A percentile compares a stretch with the other conserved stretches of the same genome.
These are phyloP conservation scores for Imleria badia DNA, from an alignment of 768 basidiomycete species.

Conservation along the genomic window DNA sequence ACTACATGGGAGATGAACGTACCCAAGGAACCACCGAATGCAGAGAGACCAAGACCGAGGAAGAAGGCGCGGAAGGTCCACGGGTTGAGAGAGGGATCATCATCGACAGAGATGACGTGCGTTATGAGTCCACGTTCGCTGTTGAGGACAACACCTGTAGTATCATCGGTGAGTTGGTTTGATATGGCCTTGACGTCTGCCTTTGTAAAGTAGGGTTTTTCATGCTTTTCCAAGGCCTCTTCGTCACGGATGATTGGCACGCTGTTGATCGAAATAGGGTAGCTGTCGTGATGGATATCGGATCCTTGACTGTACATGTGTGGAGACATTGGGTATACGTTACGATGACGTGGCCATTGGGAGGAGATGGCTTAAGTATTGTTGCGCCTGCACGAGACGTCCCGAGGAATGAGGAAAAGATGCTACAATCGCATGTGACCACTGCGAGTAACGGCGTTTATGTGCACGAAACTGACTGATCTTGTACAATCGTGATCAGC, in stretches of 20 bases:
- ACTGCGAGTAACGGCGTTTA: neutral
- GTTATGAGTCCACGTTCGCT: constrained; percentile 48
- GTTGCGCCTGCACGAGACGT: constrained; percentile 32
- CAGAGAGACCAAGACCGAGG: constrained; percentile 53
- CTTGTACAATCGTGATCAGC: too few species aligned
- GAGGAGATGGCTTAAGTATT: neutral
- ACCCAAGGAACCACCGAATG: constrained; percentile 53
- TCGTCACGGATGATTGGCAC: constrained; percentile 5
- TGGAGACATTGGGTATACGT: neutral
- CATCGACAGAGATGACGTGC: constrained; percentile 42
- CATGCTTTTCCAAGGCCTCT: constrained; percentile 6
- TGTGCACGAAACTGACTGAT: too few species aligned
- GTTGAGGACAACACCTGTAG: constrained; percentile 28
- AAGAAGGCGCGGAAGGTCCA: constrained; percentile 47
- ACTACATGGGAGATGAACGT: neutral
- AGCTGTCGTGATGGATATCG: neutral
- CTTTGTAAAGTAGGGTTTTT: constrained; percentile 20
- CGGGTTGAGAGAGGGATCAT: constrained; percentile 25
- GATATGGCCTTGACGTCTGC: constrained; percentile 32
- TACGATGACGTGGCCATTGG: neutral
- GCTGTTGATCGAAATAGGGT: neutral
- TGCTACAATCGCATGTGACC: neutral
- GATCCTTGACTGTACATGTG: constrained; percentile 3
- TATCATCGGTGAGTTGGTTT: neutral
- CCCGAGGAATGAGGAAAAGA: constrained; percentile 1